Percentiles rank a stretch among this genome's conserved stretches.
These are phyloP conservation scores for Scheffersomyces insectosa DNA, from an alignment of 1,139 yeast genomes.

Conservation along the genomic window DNA sequence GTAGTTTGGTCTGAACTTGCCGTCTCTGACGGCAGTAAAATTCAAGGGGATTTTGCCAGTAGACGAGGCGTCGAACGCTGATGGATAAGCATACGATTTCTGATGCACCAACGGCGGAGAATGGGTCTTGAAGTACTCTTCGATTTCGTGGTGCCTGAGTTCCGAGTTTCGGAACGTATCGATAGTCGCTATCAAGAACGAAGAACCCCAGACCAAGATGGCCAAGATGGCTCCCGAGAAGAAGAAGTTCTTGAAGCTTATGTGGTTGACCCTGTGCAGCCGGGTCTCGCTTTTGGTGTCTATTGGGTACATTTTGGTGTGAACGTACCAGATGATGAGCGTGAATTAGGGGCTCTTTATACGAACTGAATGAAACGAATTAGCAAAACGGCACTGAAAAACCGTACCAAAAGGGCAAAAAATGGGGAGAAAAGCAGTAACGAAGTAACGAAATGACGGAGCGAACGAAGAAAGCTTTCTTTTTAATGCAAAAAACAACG, in stretches of 20 bases:
- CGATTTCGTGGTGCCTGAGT: conserved; percentile 6
- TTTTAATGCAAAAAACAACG: too few relatives aligned
- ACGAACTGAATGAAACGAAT: too few relatives aligned
- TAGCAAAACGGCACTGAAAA: too few relatives aligned
- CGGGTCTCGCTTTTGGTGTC: too few relatives aligned
- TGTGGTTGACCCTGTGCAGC: neutral
- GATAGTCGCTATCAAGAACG: conserved; percentile 31
- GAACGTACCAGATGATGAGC: too few relatives aligned
- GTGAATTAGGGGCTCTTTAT: too few relatives aligned
- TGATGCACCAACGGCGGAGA: conserved; percentile 9
- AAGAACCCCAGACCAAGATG: conserved; percentile 41
- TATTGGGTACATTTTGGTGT: too few relatives aligned
- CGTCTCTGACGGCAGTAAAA: conserved; percentile 42
- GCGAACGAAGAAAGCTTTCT: too few relatives aligned
- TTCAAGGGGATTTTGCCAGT: conserved; percentile 32
- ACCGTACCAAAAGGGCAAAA: too few relatives aligned
- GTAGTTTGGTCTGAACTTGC: conserved; percentile 49
- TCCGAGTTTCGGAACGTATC: conserved; percentile 16
- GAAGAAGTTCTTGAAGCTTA: conserved; percentile 15
- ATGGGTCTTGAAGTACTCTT: conserved; percentile 6
- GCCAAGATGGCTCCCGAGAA: conserved; percentile 26
- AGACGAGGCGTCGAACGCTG: conserved; percentile 6
- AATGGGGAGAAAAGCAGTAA: too few relatives aligned
- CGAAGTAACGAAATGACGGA: too few relatives aligned
- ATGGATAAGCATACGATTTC: neutral